Evolutionary conservation across 257 asterid species (phyloP), one percentile per base, ranked within the genome.

Genomic region (Rubia yunnanensis): DNA sequence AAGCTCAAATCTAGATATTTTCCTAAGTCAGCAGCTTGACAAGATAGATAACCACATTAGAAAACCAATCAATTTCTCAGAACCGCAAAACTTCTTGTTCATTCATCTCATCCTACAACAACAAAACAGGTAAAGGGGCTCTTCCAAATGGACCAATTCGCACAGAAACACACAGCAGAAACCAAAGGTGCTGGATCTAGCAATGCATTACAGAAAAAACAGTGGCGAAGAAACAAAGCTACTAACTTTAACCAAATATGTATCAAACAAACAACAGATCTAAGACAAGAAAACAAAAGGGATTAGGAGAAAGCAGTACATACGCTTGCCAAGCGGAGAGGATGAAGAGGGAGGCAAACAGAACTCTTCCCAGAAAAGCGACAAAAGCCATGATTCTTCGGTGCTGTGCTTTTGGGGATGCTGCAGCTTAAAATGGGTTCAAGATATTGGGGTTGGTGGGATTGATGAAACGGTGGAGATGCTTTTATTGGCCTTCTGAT

Each of bases 321-420:
- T 85, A 92, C 98, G 86, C 88, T 86, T 87, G 94, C 95, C 95
- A 87, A 73, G 98, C 97, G 35, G 98, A 83, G 52, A 92, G 94
- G 82, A 92, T 92, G 90, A 92, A 92, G 70, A 92, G 66, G 5
- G 96, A 92, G 49, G 94, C 96, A 78, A 92, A 92, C 50, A 92
- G 78, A 55, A 83, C 85, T 67, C 98, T 81, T 68, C 98, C 97
- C 32, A 89, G 82, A 64, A 89, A 92, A 35, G 98, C 87, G 74
- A 84, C 76, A 82, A 92, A 92, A 22, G 96, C 98, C 98, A 89
- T 92, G 60, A 58, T 60, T 28, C 53, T 52, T 18, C 71, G n/a
- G n/a, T 74, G 57, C 31, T 38, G 35, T 18, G 14, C n/a, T n/a
- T n/a, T 68, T 49, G 60, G 67, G 64, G 15, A 32, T 17, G 18